phyloP scores from a whole-genome alignment of 148 eudicot genomes.

The Selenicereus undatus region DNA sequence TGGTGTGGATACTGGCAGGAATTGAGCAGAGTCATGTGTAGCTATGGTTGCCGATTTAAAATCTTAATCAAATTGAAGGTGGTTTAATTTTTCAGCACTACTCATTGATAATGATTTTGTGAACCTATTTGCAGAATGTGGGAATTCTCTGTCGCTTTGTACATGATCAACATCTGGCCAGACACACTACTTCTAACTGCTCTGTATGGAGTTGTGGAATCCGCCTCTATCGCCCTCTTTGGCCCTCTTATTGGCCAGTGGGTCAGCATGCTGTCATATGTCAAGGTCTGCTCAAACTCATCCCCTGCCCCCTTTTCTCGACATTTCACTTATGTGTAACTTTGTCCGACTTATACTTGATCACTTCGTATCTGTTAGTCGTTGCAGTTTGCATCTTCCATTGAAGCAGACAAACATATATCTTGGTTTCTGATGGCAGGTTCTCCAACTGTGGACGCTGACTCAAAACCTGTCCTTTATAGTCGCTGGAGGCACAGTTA shows the following conservation, averaged over 20 bases:
- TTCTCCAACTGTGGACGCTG: conserved; percentile 68
- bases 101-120: background rate
- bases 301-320: too few relatives aligned
- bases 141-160: conserved; percentile 90
- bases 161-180: conserved; percentile 90
- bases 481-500: conserved; percentile 71
- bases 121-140: conserved; percentile 60
- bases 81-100: background rate
- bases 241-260: conserved; percentile 81
- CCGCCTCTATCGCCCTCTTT: conserved; percentile 59
- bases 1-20: background rate
- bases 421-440: conserved; percentile 35
- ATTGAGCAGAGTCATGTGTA: background rate
- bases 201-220: conserved; percentile 79
- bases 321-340: too few relatives aligned
- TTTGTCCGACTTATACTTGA: background rate
- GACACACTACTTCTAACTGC: conserved; percentile 80
- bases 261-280: conserved; percentile 57
- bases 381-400: background rate
- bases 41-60: background rate
- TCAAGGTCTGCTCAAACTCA: conserved; percentile 40
- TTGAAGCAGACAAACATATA: background rate
- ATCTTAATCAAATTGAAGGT: background rate
- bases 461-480: conserved; percentile 73
- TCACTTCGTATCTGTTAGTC: too few relatives aligned